A percentile compares a stretch with the other conserved stretches of the same genome.
phyloP scores from a whole-genome alignment of 2,329 filamentous ascomycete species.

The Didymella glomerata region DNA sequence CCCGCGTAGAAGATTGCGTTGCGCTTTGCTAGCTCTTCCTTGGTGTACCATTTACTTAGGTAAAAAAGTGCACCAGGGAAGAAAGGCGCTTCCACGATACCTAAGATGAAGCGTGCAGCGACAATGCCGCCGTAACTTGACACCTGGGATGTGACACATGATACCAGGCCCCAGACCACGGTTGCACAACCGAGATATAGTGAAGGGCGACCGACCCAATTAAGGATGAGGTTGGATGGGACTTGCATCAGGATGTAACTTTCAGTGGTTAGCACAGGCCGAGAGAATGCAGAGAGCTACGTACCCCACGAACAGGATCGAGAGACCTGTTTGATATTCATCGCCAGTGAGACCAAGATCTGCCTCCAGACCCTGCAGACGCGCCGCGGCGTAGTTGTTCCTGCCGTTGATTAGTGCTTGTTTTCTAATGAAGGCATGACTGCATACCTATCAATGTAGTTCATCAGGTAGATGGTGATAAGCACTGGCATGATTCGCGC shows the following conservation, averaged over 20 bases:
- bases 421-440: no score
- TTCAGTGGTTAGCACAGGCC: slow-evolving; percentile 1
- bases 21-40: slow-evolving; percentile 60
- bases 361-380: slow-evolving; percentile 37
- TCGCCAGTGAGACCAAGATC: slow-evolving; percentile 30
- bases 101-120: slow-evolving; percentile 54
- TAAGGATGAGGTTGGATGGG: slow-evolving; percentile 67
- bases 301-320: slow-evolving; percentile 67
- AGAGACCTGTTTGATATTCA: slow-evolving; percentile 28
- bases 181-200: slow-evolving; percentile 62
- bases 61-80: slow-evolving; percentile 36
- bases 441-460: slow-evolving; percentile 36
- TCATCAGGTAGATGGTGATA: slow-evolving; percentile 42
- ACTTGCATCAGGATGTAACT: slow-evolving; percentile 69
- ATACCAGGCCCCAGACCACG: slow-evolving; percentile 54
- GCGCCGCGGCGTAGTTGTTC: slow-evolving; percentile 42
- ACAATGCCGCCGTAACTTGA: slow-evolving; percentile 55
- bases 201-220: slow-evolving; percentile 61
- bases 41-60: slow-evolving; percentile 60
- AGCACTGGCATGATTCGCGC: slow-evolving; percentile 40
- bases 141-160: slow-evolving; percentile 58
- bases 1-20: slow-evolving; percentile 64
- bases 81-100: slow-evolving; percentile 37
- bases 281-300: slow-evolving; percentile 33
- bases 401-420: slow-evolving; percentile 7